Base-by-base conservation (phyloP, 306 rosid genomes). In the Acacia confusa region DNA sequence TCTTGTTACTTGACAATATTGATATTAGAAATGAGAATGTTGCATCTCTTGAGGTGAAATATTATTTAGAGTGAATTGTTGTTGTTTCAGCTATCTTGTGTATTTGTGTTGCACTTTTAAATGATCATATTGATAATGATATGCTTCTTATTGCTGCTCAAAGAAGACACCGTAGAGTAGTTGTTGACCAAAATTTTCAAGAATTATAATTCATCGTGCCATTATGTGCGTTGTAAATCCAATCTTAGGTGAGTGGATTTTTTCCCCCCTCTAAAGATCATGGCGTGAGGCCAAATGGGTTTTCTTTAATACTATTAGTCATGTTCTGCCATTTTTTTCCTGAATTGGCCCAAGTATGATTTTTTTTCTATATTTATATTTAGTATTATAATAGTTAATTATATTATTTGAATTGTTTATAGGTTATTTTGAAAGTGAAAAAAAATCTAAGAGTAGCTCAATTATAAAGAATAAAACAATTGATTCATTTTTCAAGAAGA, bases 191-290 rank as follows among this genome's bases (percentile, higher is more conserved):
- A 83, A 74, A 43, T 87, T 84, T 93, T 96, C 79, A 93, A 96
- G 92, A 96, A 96, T 82, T 96, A 96, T 75, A 84, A 79, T 22
- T 96, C 99, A 2, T 96, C 98, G 99, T 96, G 94, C 80, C 81
- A 92, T 60, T 93, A 93, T 89, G 84, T 96, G 86, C 97, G 91
- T 34, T 78, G 88, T 76, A 79, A 87, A 86, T 58, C 90, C 84
- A 69, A 91, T 70, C 77, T 89, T 79, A 83, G 92, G 99, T 93
- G 83, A 85, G 86, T 47, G 34, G 68, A 71, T 74, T 70, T 72
- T 75, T 74, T 82, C n/a, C n/a, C n/a, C n/a, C 52, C 57, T 69
- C 1, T 79, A 55, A 36, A 82, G 75, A 79, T 77, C 17, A 70
- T 77, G 76, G 32, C 36, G 76, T 64, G 24, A 81, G 61, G 68